Percentiles rank a stretch among this genome's conserved stretches.
Conservation (phyloP, 1,139 yeast genomes). For the Geotrichum bryndzae region DNA sequence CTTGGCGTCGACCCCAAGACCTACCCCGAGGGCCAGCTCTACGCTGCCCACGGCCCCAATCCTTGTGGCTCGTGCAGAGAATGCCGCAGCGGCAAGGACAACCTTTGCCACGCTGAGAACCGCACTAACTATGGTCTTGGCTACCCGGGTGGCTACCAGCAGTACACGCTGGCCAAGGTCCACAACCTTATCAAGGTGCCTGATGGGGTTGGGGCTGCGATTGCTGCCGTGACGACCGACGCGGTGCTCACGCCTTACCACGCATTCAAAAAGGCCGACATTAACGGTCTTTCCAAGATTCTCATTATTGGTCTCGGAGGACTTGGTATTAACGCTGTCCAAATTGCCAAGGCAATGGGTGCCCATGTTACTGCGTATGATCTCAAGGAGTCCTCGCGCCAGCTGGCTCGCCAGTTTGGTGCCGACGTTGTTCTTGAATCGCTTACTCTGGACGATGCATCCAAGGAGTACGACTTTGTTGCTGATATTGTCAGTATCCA, state of each 20-base stretch:
- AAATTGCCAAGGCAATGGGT: constrained; percentile 42
- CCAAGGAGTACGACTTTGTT: constrained; percentile 29
- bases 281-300: constrained; percentile 39
- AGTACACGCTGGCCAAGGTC: constrained; percentile 38
- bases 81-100: constrained; percentile 45
- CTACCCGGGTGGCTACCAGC: constrained; percentile 48
- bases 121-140: constrained; percentile 36
- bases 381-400: constrained; percentile 35
- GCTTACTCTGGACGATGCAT: constrained; percentile 25
- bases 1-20: constrained; percentile 29
- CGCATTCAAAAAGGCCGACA: constrained; percentile 40
- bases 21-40: constrained; percentile 39
- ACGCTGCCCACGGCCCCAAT: constrained; percentile 37
- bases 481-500: constrained; percentile 47
- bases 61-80: constrained; percentile 44
- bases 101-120: constrained; percentile 33
- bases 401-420: constrained; percentile 38
- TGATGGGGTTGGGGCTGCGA: constrained; percentile 42
- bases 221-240: constrained; percentile 49
- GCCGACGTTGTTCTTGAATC: constrained; percentile 43
- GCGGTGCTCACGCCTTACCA: constrained; percentile 50
- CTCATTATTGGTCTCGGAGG: constrained; percentile 49
- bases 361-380: constrained; percentile 42
- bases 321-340: constrained; percentile 47
- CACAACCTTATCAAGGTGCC: constrained; percentile 37